phyloP scores from a whole-genome alignment of 176 grass and related monocot genomes.

The Oryza nivara region DNA sequence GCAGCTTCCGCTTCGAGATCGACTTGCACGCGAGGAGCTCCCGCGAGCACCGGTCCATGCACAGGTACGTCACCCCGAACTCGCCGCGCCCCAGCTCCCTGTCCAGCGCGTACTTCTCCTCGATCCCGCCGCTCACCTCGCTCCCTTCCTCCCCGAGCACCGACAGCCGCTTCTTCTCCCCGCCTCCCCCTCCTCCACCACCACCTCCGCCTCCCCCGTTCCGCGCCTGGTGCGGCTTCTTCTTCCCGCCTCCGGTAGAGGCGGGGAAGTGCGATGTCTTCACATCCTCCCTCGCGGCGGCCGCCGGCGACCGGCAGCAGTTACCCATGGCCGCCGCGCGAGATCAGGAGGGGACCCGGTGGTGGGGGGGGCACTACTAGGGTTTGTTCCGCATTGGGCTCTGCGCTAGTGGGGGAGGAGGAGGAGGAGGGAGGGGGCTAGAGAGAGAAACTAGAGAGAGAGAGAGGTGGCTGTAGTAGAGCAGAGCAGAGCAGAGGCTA shows the following conservation, averaged over 20 bases:
- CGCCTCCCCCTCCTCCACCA: slow-evolving; percentile 26
- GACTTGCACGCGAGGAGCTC: slow-evolving; percentile 98
- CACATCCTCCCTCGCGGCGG: slow-evolving; percentile 88
- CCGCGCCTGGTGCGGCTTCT: slow-evolving; percentile 73
- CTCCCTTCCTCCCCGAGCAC: slow-evolving; percentile 67
- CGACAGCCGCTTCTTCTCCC: slow-evolving; percentile 64
- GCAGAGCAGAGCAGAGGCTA: background rate
- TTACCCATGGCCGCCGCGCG: slow-evolving; percentile 75
- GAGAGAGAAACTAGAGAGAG: slow-evolving; percentile 37
- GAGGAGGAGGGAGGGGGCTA: background rate
- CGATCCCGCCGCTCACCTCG: slow-evolving; percentile 65
- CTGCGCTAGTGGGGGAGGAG: slow-evolving; percentile 31
- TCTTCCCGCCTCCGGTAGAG: slow-evolving; percentile 48
- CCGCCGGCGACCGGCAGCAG: slow-evolving; percentile 94
- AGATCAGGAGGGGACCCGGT: slow-evolving; percentile 30
- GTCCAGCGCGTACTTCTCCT: slow-evolving; percentile 95
- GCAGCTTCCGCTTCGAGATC: slow-evolving; percentile 98
- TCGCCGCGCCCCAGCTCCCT: slow-evolving; percentile 93
- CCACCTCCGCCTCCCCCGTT: slow-evolving; percentile 30
- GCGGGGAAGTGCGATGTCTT: slow-evolving; percentile 69
- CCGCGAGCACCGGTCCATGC: slow-evolving; percentile 73
- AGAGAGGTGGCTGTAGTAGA: background rate
- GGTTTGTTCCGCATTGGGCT: slow-evolving; percentile 60
- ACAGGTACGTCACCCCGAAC: slow-evolving; percentile 99
- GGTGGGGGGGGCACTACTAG: slow-evolving; percentile 42